Percentiles rank a stretch among this genome's conserved stretches.
These are phyloP conservation scores for Papilionanthe hybrid DNA, from an alignment of 116 monocot species.

Conservation along the genomic window DNA sequence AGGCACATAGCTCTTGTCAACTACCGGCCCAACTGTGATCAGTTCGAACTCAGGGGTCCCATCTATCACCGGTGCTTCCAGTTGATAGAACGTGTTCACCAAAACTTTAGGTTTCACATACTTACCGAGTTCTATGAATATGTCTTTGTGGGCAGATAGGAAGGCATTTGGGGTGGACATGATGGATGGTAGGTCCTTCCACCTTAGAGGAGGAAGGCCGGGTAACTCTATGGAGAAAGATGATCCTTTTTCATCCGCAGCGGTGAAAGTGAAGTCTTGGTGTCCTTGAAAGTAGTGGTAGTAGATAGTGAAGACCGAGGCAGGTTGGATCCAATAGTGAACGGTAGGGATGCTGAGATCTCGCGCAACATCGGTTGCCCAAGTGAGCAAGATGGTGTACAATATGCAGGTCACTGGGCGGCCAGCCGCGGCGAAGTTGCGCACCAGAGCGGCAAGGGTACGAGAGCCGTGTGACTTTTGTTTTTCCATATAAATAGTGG, in stretches of 20 bases:
- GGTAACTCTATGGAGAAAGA: conserved; percentile 8
- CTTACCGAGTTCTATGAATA: background rate
- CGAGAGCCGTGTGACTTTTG: background rate
- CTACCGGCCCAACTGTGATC: background rate
- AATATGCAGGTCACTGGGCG: conserved; percentile 24
- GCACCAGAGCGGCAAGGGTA: conserved; percentile 7
- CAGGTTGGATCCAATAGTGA: conserved; percentile 28
- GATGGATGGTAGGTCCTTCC: conserved; percentile 16
- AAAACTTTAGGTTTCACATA: conserved; percentile 12
- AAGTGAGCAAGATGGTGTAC: conserved; percentile 13
- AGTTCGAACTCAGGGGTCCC: background rate
- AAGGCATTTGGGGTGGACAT: background rate
- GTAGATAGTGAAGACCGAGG: conserved; percentile 14
- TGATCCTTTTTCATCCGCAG: background rate
- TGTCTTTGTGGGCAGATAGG: background rate
- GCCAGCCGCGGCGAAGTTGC: conserved; percentile 5
- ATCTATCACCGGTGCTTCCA: conserved; percentile 13
- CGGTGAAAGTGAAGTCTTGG: conserved; percentile 1
- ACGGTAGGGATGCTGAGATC: conserved; percentile 8
- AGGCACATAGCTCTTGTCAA: conserved; percentile 8
- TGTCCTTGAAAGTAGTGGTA: conserved; percentile 25
- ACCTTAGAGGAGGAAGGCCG: conserved; percentile 3
- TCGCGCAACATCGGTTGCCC: conserved; percentile 18
- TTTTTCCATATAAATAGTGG: background rate
- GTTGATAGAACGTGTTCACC: conserved; percentile 14